Percentiles rank a stretch among this genome's conserved stretches.
phyloP scores from a whole-genome alignment of 768 basidiomycete genomes.

The Boletales sp. region DNA sequence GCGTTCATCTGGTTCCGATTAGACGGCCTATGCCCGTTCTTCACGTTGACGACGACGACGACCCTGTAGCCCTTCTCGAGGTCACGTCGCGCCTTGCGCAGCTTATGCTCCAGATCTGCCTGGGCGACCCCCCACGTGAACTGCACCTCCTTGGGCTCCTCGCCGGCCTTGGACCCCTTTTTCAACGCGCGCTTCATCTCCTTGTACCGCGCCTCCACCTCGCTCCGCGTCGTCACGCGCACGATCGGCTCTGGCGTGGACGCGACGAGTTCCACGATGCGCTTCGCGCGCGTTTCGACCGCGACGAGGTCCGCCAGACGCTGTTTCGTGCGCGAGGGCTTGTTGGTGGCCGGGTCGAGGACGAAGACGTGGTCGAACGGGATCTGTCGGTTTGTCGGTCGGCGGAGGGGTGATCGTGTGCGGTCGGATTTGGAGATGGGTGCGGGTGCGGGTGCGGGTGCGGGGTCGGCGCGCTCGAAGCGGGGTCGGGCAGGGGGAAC shows the following conservation, averaged over 20 bases:
- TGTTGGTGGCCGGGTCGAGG: constrained; percentile 43
- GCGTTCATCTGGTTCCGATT: constrained; percentile 37
- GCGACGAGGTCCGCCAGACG: constrained; percentile 43
- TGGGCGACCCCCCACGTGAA: constrained; percentile 61
- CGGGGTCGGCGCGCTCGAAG: neutral
- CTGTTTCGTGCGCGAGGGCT: constrained; percentile 32
- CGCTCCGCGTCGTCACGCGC: constrained; percentile 48
- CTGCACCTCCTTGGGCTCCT: constrained; percentile 62
- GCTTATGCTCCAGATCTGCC: constrained; percentile 63
- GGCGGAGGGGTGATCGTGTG: neutral
- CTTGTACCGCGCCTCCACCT: constrained; percentile 36
- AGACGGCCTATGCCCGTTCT: constrained; percentile 40
- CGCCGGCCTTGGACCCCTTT: constrained; percentile 27
- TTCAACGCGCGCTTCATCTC: constrained; percentile 33
- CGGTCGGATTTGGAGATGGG: neutral
- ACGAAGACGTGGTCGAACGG: constrained; percentile 40
- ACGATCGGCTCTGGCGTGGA: constrained; percentile 54
- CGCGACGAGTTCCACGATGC: constrained; percentile 55
- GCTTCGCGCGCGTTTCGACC: constrained; percentile 40
- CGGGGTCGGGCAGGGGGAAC: constrained; percentile 14
- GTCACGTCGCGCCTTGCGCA: constrained; percentile 53
- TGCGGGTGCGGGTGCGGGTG: neutral
- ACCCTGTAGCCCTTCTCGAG: constrained; percentile 60
- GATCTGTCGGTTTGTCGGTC: constrained; percentile 40
- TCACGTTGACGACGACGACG: constrained; percentile 52